These are phyloP conservation scores for Backusella westeae DNA, from an alignment of 192 early-diverging fungal species.

Conservation along the genomic window DNA sequence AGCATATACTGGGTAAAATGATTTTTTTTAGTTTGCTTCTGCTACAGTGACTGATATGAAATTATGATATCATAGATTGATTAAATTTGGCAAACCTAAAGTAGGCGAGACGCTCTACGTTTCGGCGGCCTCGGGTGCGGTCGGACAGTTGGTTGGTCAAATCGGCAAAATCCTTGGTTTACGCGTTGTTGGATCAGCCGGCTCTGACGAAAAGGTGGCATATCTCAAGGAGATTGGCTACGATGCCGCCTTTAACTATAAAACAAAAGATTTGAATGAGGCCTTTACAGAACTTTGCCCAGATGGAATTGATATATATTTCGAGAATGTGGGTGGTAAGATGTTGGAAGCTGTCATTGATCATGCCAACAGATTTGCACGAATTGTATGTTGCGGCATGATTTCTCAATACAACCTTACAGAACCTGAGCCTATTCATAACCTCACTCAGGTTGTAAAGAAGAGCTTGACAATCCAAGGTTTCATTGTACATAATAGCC, in stretches of 20 bases:
- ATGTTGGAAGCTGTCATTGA: constrained; percentile 70
- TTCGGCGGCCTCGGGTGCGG: constrained; percentile 72
- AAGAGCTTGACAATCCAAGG: constrained; percentile 62
- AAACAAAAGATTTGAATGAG: constrained; percentile 53
- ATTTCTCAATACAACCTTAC: constrained; percentile 68
- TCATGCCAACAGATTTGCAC: constrained; percentile 60
- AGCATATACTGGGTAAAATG: constrained; percentile 54
- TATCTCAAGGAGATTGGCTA: constrained; percentile 67
- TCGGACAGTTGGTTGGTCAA: constrained; percentile 74
- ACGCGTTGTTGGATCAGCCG: constrained; percentile 82
- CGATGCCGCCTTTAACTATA: constrained; percentile 94
- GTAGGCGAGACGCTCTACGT: constrained; percentile 82
- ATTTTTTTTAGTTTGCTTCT: background rate
- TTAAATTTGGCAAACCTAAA: constrained; percentile 68
- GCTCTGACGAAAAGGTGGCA: constrained; percentile 80
- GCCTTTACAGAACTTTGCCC: constrained; percentile 65
- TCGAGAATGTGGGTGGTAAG: constrained; percentile 83
- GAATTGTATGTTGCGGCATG: constrained; percentile 74
- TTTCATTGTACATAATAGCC: constrained; percentile 59
- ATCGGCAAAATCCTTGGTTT: constrained; percentile 74
- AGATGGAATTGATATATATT: constrained; percentile 86
- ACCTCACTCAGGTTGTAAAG: constrained; percentile 50
- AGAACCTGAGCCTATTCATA: constrained; percentile 51
- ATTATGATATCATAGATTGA: constrained; percentile 37
- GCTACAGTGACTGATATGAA: background rate